phyloP scores from a whole-genome alignment of 202 grass and related monocot species.

The Bolboschoenoplectus hybrid region DNA sequence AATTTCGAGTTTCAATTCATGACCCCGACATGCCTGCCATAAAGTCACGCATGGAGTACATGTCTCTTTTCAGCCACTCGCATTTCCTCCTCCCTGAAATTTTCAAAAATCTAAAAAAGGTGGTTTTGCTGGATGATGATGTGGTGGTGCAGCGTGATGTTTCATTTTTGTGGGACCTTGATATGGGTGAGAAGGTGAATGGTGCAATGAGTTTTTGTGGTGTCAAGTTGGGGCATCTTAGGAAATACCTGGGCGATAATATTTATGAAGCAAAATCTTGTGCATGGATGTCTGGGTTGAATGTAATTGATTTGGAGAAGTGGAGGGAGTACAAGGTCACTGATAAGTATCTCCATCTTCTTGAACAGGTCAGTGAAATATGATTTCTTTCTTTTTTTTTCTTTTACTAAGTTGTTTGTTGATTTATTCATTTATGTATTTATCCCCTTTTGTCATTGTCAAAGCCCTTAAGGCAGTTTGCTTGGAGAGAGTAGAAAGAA shows the following conservation, averaged over 20 bases:
- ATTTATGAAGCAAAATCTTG: constrained; percentile 78
- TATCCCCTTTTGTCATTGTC: background rate
- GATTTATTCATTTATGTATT: background rate
- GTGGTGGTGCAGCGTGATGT: constrained; percentile 87
- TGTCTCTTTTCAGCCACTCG: constrained; percentile 90
- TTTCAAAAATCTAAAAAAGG: constrained; percentile 90
- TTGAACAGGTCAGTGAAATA: constrained; percentile 59
- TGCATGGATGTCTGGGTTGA: constrained; percentile 96
- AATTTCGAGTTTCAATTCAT: constrained; percentile 87
- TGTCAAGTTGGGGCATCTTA: constrained; percentile 68
- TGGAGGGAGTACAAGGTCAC: constrained; percentile 94
- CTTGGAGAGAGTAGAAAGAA: constrained; percentile 16
- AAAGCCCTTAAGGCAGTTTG: constrained; percentile 1
- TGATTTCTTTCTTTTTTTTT: constrained; percentile 26
- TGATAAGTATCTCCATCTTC: constrained; percentile 69
- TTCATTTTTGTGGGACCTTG: constrained; percentile 83
- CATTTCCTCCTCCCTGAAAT: constrained; percentile 94
- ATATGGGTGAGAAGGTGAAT: constrained; percentile 93
- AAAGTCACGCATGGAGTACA: constrained; percentile 75
- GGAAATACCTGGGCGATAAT: constrained; percentile 59
- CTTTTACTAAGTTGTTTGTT: background rate
- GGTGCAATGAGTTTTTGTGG: constrained; percentile 83
- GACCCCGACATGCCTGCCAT: constrained; percentile 56
- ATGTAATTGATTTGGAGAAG: constrained; percentile 87
- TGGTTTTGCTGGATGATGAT: constrained; percentile 92